Evolutionary conservation across 2,329 filamentous ascomycete species (phyloP), one percentile per base, ranked within the genome.

Genomic region (Sporothrix sp.): DNA sequence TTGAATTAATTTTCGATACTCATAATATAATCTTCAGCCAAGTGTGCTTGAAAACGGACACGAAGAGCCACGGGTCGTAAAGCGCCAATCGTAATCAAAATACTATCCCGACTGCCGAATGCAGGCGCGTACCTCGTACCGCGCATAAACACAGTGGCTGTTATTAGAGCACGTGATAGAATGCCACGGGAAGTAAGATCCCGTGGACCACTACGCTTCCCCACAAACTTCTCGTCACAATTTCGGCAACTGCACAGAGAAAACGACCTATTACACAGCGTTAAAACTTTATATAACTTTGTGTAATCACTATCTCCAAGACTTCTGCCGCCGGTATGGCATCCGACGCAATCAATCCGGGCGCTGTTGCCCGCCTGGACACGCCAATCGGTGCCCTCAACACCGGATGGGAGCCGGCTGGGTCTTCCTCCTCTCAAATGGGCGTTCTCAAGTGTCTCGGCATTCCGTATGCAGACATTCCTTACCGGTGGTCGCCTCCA

Each of bases 331-430:
- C 23, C 23, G 14, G 18, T n/a, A 10, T 11, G 14, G 16, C 14
- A n/a, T n/a, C n/a, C 38, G 8, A 5, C 38, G 7, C 14, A 16
- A 18, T 9, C 6, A 7, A 16, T n/a, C 20, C 40, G 18, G 56
- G 11, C 62, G 61, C 7, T 58, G 32, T 37, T 7, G 44, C 28
- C 44, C 44, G 21, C 8, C 20, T 46, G n/a, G 14, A 32, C 6
- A 48, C 45, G 13, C 44, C 44, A 4, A 35, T 32, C 13, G 45
- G 45, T 23, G 33, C 61, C 21, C 32, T 49, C 13, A 57, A 55
- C 0, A 61, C 60, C 5, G 62, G 62, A 35, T 48, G 64, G 43
- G 13, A 63, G 54, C 11, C 59, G 61, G 1, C 58, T n/a, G n/a
- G n/a, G n/a, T n/a, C n/a, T n/a, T n/a, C n/a, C n/a, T n/a, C n/a